Percentiles rank a stretch among this genome's conserved stretches.
phyloP scores from a whole-genome alignment of 352 stramenopile species.

The Globisporangium solare region DNA sequence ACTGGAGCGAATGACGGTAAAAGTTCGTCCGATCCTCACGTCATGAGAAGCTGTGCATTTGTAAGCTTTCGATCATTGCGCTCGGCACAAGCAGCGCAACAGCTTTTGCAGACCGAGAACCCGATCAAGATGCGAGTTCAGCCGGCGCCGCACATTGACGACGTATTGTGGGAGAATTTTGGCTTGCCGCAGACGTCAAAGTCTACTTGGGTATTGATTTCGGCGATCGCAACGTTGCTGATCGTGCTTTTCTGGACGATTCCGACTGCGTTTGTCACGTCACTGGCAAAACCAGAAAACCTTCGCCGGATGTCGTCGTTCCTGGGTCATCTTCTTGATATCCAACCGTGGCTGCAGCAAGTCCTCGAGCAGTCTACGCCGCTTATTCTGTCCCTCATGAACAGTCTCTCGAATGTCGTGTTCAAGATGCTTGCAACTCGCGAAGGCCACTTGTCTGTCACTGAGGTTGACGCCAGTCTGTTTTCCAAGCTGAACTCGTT shows the following conservation, averaged over 20 bases:
- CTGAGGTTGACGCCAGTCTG: conserved; percentile 59
- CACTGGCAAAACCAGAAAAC: conserved; percentile 62
- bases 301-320: conserved; percentile 51
- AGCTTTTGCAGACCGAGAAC: conserved; percentile 69
- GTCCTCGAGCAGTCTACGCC: conserved; percentile 60
- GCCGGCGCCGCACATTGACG: conserved; percentile 57
- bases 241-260: conserved; percentile 80
- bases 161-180: conserved; percentile 80
- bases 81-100: conserved; percentile 59
- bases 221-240: conserved; percentile 40
- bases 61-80: conserved; percentile 67
- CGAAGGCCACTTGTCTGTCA: conserved; percentile 64
- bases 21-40: conserved; percentile 24
- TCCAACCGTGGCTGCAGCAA: conserved; percentile 44
- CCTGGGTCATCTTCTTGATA: conserved; percentile 31
- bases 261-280: conserved; percentile 72
- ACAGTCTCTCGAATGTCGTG: conserved; percentile 56
- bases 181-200: conserved; percentile 53
- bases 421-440: conserved; percentile 58
- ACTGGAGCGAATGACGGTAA: conserved; percentile 18
- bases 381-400: conserved; percentile 66
- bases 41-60: conserved; percentile 70
- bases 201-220: conserved; percentile 58
- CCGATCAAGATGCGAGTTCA: conserved; percentile 53
- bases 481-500: conserved; percentile 79